Evolutionary conservation across 164 flowering plant genomes (phyloP).

Genomic region (Vitis cinerea): DNA sequence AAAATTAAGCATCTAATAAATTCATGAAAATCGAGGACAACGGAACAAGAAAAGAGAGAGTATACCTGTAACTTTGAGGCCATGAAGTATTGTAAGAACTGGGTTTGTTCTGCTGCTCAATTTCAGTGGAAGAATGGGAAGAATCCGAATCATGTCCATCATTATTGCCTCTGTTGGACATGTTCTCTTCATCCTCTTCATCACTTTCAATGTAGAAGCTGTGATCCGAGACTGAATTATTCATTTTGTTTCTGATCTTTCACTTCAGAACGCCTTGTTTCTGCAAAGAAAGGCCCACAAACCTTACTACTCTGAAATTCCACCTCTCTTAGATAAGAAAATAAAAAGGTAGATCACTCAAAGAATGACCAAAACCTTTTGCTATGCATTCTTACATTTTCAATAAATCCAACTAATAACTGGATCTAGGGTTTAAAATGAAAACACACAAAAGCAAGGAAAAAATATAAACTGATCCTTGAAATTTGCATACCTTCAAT

Average conservation of each 20-base stretch:
- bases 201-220: conserved; percentile 87
- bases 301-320: no score
- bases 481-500: no score
- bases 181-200: conserved; percentile 46
- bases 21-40: neutral
- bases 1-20: neutral
- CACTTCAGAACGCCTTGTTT: neutral
- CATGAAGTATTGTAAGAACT: conserved; percentile 70
- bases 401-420: no score
- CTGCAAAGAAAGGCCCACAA: conserved; percentile 1
- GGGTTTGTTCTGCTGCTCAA: conserved; percentile 50
- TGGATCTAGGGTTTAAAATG: no score
- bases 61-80: conserved; percentile 76
- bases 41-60: neutral
- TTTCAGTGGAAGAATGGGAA: conserved; percentile 47
- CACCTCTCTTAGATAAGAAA: no score
- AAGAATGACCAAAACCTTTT: no score
- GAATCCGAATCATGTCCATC: conserved; percentile 69
- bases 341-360: no score
- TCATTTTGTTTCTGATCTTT: conserved; percentile 41
- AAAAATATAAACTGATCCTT: no score
- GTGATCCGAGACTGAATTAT: conserved; percentile 72
- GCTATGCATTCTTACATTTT: no score
- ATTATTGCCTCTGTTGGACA: conserved; percentile 20
- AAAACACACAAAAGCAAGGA: no score